phyloP scores from a whole-genome alignment of 495 filamentous ascomycete genomes.

The Hypoxylon fragiforme region DNA sequence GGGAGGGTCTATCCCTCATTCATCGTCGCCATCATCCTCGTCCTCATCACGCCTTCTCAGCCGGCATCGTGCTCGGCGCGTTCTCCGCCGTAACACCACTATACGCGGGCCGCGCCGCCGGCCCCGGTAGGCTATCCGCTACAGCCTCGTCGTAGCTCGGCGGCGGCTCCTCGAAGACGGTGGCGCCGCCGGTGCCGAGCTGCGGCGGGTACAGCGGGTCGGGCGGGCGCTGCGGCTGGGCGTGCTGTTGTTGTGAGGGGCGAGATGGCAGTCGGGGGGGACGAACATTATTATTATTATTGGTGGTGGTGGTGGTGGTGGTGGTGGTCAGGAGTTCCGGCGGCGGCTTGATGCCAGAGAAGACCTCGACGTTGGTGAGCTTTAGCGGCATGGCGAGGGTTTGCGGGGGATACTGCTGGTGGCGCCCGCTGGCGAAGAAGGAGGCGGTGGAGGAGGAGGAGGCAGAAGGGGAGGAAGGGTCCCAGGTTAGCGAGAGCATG shows the following conservation, averaged over 20 bases:
- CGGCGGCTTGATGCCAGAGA: slow-evolving; percentile 88
- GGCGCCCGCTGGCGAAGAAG: no score
- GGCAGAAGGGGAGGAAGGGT: slow-evolving; percentile 28
- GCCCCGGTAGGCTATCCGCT: slow-evolving; percentile 66
- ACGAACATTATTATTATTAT: no score
- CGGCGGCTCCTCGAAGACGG: slow-evolving; percentile 61
- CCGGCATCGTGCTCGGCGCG: slow-evolving; percentile 47
- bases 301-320: slow-evolving; percentile 11
- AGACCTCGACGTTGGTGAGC: slow-evolving; percentile 74
- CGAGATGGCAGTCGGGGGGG: slow-evolving; percentile 6
- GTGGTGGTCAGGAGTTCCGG: slow-evolving; percentile 66
- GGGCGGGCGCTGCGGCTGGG: slow-evolving; percentile 7
- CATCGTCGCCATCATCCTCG: no score
- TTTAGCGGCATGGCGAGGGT: slow-evolving; percentile 72
- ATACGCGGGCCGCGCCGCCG: slow-evolving; percentile 47
- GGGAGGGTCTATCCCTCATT: no score
- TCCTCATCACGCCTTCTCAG: slow-evolving; percentile 34
- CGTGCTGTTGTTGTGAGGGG: slow-evolving; percentile 12
- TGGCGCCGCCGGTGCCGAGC: slow-evolving; percentile 45
- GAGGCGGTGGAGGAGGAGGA: slow-evolving; percentile 2
- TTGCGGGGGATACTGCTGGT: slow-evolving; percentile 49
- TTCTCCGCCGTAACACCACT: slow-evolving; percentile 55
- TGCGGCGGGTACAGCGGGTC: slow-evolving; percentile 54
- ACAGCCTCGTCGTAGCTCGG: slow-evolving; percentile 93
- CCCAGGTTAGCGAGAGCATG: slow-evolving; percentile 69